These are phyloP conservation scores for Ganoderma leucocontextum DNA, from an alignment of 1,284 basidiomycete species.

Conservation along the genomic window DNA sequence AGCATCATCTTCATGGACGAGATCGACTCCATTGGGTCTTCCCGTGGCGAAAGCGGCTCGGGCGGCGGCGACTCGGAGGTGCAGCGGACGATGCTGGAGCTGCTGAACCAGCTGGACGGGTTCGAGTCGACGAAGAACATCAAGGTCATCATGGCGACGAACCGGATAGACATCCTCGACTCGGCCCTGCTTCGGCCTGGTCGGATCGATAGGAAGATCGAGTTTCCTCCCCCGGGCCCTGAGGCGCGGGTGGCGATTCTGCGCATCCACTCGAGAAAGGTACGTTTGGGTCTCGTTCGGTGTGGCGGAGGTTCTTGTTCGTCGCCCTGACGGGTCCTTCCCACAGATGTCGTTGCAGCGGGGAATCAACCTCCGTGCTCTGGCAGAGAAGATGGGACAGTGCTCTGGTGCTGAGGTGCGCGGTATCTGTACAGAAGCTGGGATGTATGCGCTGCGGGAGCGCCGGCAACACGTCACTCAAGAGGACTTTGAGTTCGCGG, in stretches of 20 bases:
- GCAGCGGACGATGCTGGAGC: constrained; percentile 97
- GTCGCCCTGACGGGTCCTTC: constrained; percentile 11
- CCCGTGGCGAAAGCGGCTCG: constrained; percentile 89
- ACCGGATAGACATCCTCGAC: constrained; percentile 98
- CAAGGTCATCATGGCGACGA: constrained; percentile 99
- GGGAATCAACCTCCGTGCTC: constrained; percentile 93
- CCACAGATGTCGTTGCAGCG: constrained; percentile 95
- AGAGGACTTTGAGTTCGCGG: constrained; percentile 98
- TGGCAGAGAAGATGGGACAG: constrained; percentile 99
- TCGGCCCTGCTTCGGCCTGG: constrained; percentile 94
- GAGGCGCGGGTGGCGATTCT: constrained; percentile 97
- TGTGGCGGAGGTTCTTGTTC: neutral
- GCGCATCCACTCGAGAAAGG: constrained; percentile 97
- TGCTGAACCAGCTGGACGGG: constrained; percentile 96
- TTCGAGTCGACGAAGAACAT: constrained; percentile 99
- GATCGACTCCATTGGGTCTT: constrained; percentile 97
- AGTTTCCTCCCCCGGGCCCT: constrained; percentile 98
- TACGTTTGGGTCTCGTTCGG: constrained; percentile 40
- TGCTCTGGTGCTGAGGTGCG: constrained; percentile 98
- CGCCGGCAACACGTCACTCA: constrained; percentile 96
- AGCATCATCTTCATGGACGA: constrained; percentile 99
- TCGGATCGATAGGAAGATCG: constrained; percentile 98
- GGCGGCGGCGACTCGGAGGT: constrained; percentile 96
- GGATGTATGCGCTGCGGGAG: constrained; percentile 97
- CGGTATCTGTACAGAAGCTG: constrained; percentile 98